Evolutionary conservation across 805 yeast species (phyloP).

Genomic region (Sugiyamaella boreocaroliniensis): DNA sequence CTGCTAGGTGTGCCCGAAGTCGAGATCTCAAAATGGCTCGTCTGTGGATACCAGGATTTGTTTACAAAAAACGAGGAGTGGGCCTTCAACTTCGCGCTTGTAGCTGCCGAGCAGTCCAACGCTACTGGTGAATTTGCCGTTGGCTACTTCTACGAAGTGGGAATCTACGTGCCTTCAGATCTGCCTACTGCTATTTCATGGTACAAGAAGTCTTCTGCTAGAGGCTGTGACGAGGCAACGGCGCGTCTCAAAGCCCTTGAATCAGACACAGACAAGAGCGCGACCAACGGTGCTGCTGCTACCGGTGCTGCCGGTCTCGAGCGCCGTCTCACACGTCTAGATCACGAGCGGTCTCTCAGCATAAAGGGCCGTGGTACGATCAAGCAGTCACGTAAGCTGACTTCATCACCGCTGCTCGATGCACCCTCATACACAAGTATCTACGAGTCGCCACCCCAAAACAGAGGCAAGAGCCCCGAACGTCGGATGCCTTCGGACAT

Average conservation of each 20-base stretch:
- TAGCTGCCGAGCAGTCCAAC: constrained; percentile 55
- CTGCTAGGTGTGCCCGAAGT: constrained; percentile 32
- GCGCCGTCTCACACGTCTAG: constrained; percentile 19
- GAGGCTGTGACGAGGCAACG: constrained; percentile 38
- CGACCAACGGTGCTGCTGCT: neutral
- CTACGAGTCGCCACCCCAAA: constrained; percentile 1
- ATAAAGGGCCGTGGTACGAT: constrained; percentile 17
- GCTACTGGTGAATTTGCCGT: constrained; percentile 62
- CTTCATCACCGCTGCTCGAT: neutral
- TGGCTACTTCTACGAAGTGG: constrained; percentile 61
- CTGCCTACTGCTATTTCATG: constrained; percentile 40
- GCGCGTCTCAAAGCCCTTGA: constrained; percentile 23
- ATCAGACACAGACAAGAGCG: neutral
- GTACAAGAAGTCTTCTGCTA: constrained; percentile 47
- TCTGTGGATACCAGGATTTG: constrained; percentile 57
- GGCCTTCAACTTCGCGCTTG: constrained; percentile 60
- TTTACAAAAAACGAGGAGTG: constrained; percentile 52
- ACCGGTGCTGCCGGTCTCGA: neutral
- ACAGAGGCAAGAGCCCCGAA: neutral
- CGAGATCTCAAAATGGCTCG: constrained; percentile 50
- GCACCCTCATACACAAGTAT: neutral
- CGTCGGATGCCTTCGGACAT: neutral
- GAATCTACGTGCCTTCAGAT: constrained; percentile 48
- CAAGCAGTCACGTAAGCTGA: constrained; percentile 4
- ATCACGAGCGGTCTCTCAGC: constrained; percentile 19